Percentiles rank a stretch among this genome's conserved stretches.
These are phyloP conservation scores for Clavispora fructus DNA, from an alignment of 805 yeast genomes.

Conservation along the genomic window DNA sequence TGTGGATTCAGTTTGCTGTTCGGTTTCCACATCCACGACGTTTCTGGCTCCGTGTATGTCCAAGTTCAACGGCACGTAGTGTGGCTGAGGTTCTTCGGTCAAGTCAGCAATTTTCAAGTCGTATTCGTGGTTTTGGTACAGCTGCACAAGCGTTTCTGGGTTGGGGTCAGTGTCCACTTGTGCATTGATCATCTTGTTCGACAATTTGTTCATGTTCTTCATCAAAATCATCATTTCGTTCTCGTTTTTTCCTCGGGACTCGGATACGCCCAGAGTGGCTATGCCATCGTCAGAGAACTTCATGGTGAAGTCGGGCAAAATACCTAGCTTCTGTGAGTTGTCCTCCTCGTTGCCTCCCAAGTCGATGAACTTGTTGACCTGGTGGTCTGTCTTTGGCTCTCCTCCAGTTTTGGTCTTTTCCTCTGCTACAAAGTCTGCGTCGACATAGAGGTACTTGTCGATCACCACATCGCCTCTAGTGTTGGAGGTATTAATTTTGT, in stretches of 20 bases:
- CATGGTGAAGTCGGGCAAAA: constrained; percentile 89
- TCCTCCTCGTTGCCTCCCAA: constrained; percentile 77
- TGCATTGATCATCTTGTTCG: constrained; percentile 57
- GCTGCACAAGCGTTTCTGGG: neutral
- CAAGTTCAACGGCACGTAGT: constrained; percentile 48
- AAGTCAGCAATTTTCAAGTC: constrained; percentile 50
- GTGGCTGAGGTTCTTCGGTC: constrained; percentile 41
- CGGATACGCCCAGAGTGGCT: constrained; percentile 1
- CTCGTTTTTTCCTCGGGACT: constrained; percentile 21
- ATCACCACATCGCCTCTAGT: constrained; percentile 80
- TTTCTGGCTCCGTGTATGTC: constrained; percentile 17
- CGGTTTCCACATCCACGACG: constrained; percentile 14
- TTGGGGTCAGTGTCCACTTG: constrained; percentile 8
- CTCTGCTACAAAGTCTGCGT: constrained; percentile 47
- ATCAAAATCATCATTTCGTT: constrained; percentile 71
- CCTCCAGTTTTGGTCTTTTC: constrained; percentile 33
- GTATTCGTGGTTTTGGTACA: constrained; percentile 32
- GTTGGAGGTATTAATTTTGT: constrained; percentile 59
- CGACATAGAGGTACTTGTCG: constrained; percentile 75
- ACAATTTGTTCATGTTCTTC: constrained; percentile 83
- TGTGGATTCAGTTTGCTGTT: neutral
- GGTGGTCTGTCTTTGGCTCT: constrained; percentile 17
- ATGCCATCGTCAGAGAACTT: constrained; percentile 46
- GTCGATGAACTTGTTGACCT: constrained; percentile 69
- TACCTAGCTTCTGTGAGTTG: constrained; percentile 70